Evolutionary conservation across 2,329 filamentous ascomycete genomes (phyloP).

Genomic region (Aquanectria penicillioides): DNA sequence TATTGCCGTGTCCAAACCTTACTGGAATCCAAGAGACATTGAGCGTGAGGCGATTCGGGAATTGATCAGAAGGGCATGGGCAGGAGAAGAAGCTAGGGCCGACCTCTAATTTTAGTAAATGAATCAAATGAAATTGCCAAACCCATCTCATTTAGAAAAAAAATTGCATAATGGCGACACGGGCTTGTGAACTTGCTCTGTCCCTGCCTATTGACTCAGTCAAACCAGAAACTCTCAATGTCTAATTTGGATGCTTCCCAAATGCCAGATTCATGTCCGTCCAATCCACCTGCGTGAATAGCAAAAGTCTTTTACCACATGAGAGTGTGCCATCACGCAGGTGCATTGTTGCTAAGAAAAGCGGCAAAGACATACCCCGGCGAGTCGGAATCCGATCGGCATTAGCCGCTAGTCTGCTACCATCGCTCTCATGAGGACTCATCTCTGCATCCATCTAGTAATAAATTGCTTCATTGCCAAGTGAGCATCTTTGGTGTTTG

Average conservation of each 20-base stretch:
- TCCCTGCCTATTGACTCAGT: too few relatives aligned
- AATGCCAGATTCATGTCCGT: too few relatives aligned
- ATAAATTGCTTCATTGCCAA: neutral
- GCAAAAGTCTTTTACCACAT: too few relatives aligned
- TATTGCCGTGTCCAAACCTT: slow-evolving; percentile 66
- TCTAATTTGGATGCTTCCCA: too few relatives aligned
- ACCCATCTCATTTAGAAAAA: too few relatives aligned
- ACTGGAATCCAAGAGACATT: slow-evolving; percentile 67
- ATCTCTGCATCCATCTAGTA: too few relatives aligned
- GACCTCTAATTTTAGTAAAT: slow-evolving; percentile 9
- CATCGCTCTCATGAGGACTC: neutral
- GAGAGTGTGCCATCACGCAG: too few relatives aligned
- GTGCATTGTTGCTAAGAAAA: neutral
- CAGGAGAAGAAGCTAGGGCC: slow-evolving; percentile 62
- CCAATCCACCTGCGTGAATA: neutral
- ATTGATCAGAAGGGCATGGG: slow-evolving; percentile 68
- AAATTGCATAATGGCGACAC: too few relatives aligned
- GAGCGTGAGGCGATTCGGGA: slow-evolving; percentile 63
- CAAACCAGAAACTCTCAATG: too few relatives aligned
- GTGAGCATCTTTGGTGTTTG: neutral
- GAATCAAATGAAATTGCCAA: too few relatives aligned
- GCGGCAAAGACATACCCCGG: slow-evolving; percentile 18
- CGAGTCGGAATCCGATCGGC: neutral
- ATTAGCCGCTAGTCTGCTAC: neutral
- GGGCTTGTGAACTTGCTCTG: too few relatives aligned